Evolutionary conservation across 225 moss, liverwort and hornwort species (phyloP), one percentile per base, ranked within the genome.

Genomic region (Pseudoscleropodium purum): DNA sequence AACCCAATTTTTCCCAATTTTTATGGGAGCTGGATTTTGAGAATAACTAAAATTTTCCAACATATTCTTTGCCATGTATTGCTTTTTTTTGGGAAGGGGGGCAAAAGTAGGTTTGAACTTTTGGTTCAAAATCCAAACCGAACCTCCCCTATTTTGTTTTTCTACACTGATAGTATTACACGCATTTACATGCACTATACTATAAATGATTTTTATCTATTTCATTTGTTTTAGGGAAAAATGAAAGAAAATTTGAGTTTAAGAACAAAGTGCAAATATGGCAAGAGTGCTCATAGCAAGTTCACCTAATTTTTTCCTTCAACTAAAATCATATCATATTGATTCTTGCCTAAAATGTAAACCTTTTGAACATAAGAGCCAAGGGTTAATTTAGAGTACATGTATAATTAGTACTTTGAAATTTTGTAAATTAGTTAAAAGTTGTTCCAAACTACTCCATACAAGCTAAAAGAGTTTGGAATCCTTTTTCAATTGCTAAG

Each of bases 251-350:
- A 34, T 5, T 33, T 2, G 0, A 49, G 1, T 4, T 49, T 20
- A 31, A 31, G 4, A 49, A 49, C 7, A 31, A 49, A 75, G 7
- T 18, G 11, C 47, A 75, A 75, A 49, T 75, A 20, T 33, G 4
- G 20, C 1, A 49, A 0, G 49, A 20, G 3, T 17, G 2, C 13
- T 10, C 2, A 2, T 0, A 11, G 0, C 7, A 49, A 20, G 33
- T 33, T 2, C 33, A 49, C 7, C 20, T 12, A 49, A 33, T 49
- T 33, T 19, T 11, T 0, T 2, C 12, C 0, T 49, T 4, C 49
- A 49, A 31, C 12, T 31, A 75, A 20, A 47, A 31, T 11, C 75
- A 47, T 20, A 49, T 49, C 7, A 20, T 19, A 20, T 56, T 56
- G 8, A 56, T 56, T 56, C 56, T 56, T 56, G 19, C 20, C 19